These are phyloP conservation scores for Synchytrium microbalum DNA, from an alignment of 371 early-diverging fungal species.

Conservation along the genomic window DNA sequence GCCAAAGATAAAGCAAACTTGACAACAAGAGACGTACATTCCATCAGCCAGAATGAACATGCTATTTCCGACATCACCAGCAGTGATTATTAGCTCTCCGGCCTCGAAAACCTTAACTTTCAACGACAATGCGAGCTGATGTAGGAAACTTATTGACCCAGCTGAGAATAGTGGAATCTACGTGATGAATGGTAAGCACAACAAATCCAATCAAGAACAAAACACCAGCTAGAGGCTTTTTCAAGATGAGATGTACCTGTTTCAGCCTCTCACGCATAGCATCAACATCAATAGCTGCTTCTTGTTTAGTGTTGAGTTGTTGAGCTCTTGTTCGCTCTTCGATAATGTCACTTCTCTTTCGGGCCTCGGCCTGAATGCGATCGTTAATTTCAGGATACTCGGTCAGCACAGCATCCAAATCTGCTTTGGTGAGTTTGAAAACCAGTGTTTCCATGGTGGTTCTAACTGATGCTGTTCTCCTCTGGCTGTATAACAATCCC, in stretches of 20 bases:
- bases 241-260: slow-evolving; percentile 13
- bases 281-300: slow-evolving; percentile 32
- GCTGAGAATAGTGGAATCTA: slow-evolving; percentile 38
- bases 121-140: slow-evolving; percentile 32
- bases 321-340: slow-evolving; percentile 30
- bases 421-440: slow-evolving; percentile 31
- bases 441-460: slow-evolving; percentile 20
- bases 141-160: slow-evolving; percentile 27
- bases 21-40: too few species aligned
- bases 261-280: slow-evolving; percentile 38
- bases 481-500: slow-evolving; percentile 30
- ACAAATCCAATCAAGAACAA: neutral
- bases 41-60: slow-evolving; percentile 55
- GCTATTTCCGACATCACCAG: slow-evolving; percentile 38
- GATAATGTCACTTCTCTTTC: slow-evolving; percentile 27
- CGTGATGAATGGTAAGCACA: neutral
- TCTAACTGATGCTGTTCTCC: slow-evolving; percentile 37
- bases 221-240: neutral
- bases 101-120: slow-evolving; percentile 25
- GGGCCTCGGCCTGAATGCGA: slow-evolving; percentile 34
- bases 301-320: slow-evolving; percentile 17
- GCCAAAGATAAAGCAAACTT: too few species aligned
- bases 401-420: slow-evolving; percentile 28
- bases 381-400: slow-evolving; percentile 34
- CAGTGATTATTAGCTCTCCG: slow-evolving; percentile 35